Base-by-base conservation (phyloP, 805 yeast genomes). In the Suhomyces faveliae region DNA sequence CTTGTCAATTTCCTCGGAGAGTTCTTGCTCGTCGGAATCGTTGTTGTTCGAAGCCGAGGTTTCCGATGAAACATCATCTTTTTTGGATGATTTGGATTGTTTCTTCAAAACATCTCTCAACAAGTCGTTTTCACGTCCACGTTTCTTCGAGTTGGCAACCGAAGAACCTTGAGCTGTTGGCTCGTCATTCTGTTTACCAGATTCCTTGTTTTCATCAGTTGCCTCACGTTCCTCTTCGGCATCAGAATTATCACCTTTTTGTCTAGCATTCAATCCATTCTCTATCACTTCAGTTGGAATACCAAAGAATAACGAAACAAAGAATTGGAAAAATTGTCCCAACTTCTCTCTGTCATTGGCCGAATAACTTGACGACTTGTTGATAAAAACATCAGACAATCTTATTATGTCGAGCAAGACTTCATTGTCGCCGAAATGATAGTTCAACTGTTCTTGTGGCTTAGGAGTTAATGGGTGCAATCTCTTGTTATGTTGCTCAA, bases 401-500 rank as follows among this genome's bases (percentile, higher is more conserved):
- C 79, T 78, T 49, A 86, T 63, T 46, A 91, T 80, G 68, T 94
- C 99, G 61, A 75, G 76, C 42, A 94, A 71, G 10, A 92, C 79
- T 9, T 79, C 85, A 45, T 71, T 63, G 61, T 92, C 97, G 8
- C 71, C 66, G 54, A 90, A 81, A 22, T 69, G 71, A 60, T 81
- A 89, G 47, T 78, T 77, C 51, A 88, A 72, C 56, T 80, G 84
- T 47, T 84, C 83, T 62, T 85, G 86, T n/a, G 97, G 92, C 55
- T 81, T 82, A 3, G 96, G 96, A 44, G 91, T 83, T 58, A 89
- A 76, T 33, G 96, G 96, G 58, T 87, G 90, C 50, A 88, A 71
- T 61, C 95, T 78, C 68, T 89, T 91, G 58, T 85, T 87, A n/a
- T 78, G 79, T 65, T 89, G 96, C 61, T 92, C 99, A 37, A 88